Evolutionary conservation across 176 grass and related monocot species (phyloP), one percentile per base, ranked within the genome.

Genomic region (Themeda triandra): DNA sequence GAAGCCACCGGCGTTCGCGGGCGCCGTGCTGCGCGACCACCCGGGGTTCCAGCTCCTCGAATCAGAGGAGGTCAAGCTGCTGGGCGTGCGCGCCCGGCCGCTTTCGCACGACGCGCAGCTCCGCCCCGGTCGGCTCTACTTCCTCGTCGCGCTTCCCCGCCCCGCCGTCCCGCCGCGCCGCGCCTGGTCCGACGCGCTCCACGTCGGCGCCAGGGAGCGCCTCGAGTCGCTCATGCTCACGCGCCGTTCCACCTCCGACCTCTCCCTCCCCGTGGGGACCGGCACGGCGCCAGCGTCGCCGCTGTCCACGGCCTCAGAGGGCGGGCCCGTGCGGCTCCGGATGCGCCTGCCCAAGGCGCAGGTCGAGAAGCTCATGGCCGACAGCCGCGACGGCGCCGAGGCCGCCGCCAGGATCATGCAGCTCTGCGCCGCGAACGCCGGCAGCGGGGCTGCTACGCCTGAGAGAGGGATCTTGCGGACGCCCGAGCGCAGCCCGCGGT

Each of bases 151-250:
- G 59, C 93, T 98, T 24, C 96, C 59, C 2, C 86, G 48, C 2
- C 91, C 90, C 2, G 29, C 33, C 17, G 92, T 1, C 3, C 69
- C 56, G 36, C 89, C 54, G 65, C 89, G 90, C 30, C 83, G 93
- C 1, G 91, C 96, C 5, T 95, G 93, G 93, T 98, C 96, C 0
- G 96, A 92, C 23, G 87, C 79, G 27, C 86, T 98, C 10, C 92
- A 88, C 37, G 78, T 98, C 49, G 88, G 92, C 39, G 95, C 95
- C 2, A 82, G 85, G 31, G 95, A 98, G 87, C 75, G 95, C 78
- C 95, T 98, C 11, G 95, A 98, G 91, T 86, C 81, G 31, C 92
- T 98, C 51, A 95, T 89, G 95, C 91, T 98, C 84, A 85, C 92
- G 9, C 90, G 95, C 51, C 92, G 95, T 1, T 90, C 95, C 87